Percentiles rank a stretch among this genome's conserved stretches.
These are phyloP conservation scores for Pseudevernia furfuracea DNA, from an alignment of 495 filamentous ascomycete species.

Conservation along the genomic window DNA sequence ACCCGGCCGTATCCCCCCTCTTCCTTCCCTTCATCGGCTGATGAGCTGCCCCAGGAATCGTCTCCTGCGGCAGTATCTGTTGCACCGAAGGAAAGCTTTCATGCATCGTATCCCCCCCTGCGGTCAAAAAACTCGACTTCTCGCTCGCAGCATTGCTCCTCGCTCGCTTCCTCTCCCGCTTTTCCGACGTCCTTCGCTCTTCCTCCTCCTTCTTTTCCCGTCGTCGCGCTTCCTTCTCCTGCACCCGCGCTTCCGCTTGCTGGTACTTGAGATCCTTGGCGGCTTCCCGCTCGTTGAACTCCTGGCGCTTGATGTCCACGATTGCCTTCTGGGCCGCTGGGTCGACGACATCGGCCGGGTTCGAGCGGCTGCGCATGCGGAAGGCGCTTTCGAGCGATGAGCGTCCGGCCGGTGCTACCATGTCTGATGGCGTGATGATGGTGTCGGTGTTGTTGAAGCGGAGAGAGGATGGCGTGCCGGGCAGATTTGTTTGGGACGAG, in stretches of 20 bases:
- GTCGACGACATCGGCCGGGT: conserved; percentile 42
- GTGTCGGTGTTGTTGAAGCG: conserved; percentile 41
- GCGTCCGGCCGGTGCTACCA: conserved; percentile 41
- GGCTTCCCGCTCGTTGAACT: conserved; percentile 53
- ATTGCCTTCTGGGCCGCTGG: conserved; percentile 46
- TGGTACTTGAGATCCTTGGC: conserved; percentile 50
- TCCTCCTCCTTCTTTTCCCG: conserved; percentile 32
- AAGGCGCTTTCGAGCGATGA: conserved; percentile 53
- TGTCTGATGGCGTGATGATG: conserved; percentile 37
- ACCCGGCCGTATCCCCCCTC: conserved; percentile 6
- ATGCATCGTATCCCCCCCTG: conserved; percentile 5
- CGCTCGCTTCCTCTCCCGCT: conserved; percentile 20
- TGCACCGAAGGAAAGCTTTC: conserved; percentile 4
- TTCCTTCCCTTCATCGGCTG: not conserved
- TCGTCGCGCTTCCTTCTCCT: conserved; percentile 45
- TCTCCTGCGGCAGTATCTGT: conserved; percentile 2
- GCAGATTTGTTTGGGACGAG: conserved; percentile 47
- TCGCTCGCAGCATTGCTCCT: conserved; percentile 26
- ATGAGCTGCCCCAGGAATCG: not conserved
- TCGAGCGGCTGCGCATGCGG: conserved; percentile 38
- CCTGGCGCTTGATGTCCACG: conserved; percentile 47
- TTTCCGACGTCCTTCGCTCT: conserved; percentile 22
- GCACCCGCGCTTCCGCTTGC: conserved; percentile 30
- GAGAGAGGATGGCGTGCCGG: conserved; percentile 43
- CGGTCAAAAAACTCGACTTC: conserved; percentile 19